A percentile compares a stretch with the other conserved stretches of the same genome.
These are phyloP conservation scores for Leucosporidium yakuticum DNA, from an alignment of 768 basidiomycete genomes.

Conservation along the genomic window DNA sequence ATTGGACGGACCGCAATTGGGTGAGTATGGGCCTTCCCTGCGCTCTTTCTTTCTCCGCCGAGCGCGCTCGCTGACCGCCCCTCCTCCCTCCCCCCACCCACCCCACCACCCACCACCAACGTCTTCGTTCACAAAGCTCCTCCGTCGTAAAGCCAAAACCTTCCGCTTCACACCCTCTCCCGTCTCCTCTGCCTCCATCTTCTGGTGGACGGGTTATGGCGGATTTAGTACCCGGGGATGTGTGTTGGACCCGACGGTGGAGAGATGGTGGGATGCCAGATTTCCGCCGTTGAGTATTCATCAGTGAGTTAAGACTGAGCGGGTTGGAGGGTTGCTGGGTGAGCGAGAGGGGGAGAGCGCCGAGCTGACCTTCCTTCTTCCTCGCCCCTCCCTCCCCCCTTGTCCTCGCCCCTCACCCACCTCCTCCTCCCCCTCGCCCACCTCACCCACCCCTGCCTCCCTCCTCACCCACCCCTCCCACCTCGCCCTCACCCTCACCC, in stretches of 20 bases:
- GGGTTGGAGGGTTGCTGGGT: no score
- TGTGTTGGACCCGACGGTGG: conserved; percentile 43
- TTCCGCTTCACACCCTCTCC: conserved; percentile 53
- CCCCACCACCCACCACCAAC: neutral
- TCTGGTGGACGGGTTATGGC: conserved; percentile 51
- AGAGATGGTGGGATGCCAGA: conserved; percentile 49
- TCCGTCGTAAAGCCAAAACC: conserved; percentile 50
- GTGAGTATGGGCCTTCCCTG: conserved; percentile 20
- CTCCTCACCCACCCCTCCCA: no score
- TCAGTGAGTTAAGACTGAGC: conserved; percentile 37
- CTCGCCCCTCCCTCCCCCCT: neutral
- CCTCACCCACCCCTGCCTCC: neutral
- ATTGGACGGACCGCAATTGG: conserved; percentile 53
- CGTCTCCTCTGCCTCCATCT: conserved; percentile 47
- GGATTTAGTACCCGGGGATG: conserved; percentile 51
- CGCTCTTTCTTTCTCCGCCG: neutral
- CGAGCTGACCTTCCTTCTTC: neutral
- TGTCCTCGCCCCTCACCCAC: no score
- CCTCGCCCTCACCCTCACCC: neutral
- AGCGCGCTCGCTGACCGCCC: neutral
- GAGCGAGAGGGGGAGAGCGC: no score
- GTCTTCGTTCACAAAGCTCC: conserved; percentile 38
- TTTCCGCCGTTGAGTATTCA: conserved; percentile 49
- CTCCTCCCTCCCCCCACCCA: neutral
- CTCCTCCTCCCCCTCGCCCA: no score